These are phyloP conservation scores for Colletotrichum truncatum DNA, from an alignment of 2,329 filamentous ascomycete species.

Conservation along the genomic window DNA sequence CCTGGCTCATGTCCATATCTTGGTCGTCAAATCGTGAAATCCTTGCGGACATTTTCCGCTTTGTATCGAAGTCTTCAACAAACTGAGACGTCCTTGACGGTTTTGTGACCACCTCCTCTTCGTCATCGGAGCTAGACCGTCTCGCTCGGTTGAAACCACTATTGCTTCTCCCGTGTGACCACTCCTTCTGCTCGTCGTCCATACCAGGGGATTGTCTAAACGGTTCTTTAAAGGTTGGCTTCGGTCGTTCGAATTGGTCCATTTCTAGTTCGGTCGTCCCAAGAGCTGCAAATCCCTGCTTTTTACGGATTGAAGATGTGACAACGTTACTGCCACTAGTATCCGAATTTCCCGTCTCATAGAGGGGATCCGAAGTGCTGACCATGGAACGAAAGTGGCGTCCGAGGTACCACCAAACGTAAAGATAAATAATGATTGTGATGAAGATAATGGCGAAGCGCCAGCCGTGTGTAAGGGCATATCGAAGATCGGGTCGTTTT, in stretches of 20 bases:
- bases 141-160: neutral
- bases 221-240: neutral
- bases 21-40: conserved; percentile 21
- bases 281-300: conserved; percentile 18
- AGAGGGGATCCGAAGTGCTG: conserved; percentile 16
- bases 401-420: conserved; percentile 48
- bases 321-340: neutral
- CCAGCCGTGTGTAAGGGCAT: conserved; percentile 55
- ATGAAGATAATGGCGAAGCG: conserved; percentile 51
- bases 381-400: conserved; percentile 33
- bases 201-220: neutral
- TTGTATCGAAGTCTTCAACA: conserved; percentile 1
- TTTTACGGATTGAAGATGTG: conserved; percentile 14
- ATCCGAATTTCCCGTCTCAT: neutral
- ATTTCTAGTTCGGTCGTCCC: neutral
- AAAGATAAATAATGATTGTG: conserved; percentile 51
- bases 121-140: neutral
- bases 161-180: neutral
- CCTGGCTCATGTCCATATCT: conserved; percentile 23
- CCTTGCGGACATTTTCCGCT: conserved; percentile 19
- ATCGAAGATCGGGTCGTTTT: conserved; percentile 48
- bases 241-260: conserved; percentile 24
- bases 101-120: neutral
- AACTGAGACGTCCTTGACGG: neutral
- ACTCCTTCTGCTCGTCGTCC: neutral